Conservation (phyloP, 176 grass and related monocot genomes). For the Oryza coarctata region DNA sequence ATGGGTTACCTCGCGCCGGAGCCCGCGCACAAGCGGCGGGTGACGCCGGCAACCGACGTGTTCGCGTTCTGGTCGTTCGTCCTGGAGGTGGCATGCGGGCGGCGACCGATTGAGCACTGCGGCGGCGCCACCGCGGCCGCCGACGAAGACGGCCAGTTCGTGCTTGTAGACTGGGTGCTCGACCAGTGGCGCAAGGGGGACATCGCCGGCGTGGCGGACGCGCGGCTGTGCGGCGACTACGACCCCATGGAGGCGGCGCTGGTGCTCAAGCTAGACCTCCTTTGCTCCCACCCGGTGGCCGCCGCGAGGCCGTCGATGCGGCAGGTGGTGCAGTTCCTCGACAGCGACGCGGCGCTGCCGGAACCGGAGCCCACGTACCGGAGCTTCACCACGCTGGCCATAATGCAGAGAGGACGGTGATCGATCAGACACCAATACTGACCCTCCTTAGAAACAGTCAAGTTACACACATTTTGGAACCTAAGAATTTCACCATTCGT, state of each 20-base stretch:
- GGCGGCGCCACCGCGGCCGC: not conserved
- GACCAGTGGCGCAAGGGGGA: conserved; percentile 22
- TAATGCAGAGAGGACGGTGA: conserved; percentile 37
- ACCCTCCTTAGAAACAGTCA: not conserved
- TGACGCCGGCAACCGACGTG: conserved; percentile 47
- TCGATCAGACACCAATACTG: not conserved
- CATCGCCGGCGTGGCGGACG: conserved; percentile 18
- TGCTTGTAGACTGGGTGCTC: conserved; percentile 41
- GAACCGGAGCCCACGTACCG: conserved; percentile 25
- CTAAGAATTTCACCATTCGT: not conserved
- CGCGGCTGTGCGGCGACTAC: conserved; percentile 33
- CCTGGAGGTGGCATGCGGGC: conserved; percentile 51
- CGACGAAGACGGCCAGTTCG: conserved; percentile 7
- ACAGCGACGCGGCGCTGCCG: conserved; percentile 32
- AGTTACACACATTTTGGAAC: not conserved
- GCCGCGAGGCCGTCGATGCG: conserved; percentile 41
- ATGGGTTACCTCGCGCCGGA: conserved; percentile 65
- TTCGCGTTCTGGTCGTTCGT: conserved; percentile 54
- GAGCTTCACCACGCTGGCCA: conserved; percentile 37
- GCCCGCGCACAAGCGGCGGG: conserved; percentile 39
- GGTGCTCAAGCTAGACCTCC: conserved; percentile 37
- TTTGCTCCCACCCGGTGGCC: conserved; percentile 44
- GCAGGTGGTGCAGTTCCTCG: conserved; percentile 46
- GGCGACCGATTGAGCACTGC: conserved; percentile 31
- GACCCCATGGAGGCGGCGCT: not conserved